phyloP scores from a whole-genome alignment of 2,329 filamentous ascomycete genomes.

The Fusarium sp. region DNA sequence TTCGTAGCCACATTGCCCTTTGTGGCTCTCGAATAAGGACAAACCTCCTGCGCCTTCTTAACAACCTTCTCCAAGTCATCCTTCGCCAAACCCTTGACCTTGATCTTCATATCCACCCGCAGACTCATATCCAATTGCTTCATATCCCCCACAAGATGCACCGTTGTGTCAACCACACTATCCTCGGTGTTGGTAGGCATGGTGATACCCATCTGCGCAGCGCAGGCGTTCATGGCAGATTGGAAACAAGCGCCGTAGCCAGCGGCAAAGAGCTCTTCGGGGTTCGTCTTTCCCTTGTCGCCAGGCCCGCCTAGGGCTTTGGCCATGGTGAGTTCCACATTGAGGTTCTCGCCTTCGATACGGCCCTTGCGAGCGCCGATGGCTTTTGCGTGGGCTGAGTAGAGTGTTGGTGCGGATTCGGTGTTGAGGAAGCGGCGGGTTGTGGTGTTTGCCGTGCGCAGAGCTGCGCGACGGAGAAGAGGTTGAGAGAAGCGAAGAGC shows the following conservation, averaged over 20 bases:
- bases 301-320: conserved; percentile 22
- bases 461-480: background rate
- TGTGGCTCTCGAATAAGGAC: conserved; percentile 13
- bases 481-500: conserved; percentile 8
- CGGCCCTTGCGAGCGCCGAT: conserved; percentile 23
- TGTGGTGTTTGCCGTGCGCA: background rate
- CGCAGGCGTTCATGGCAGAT: conserved; percentile 24
- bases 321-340: conserved; percentile 29
- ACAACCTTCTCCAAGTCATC: conserved; percentile 8
- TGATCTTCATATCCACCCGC: conserved; percentile 23
- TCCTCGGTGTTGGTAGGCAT: conserved; percentile 20
- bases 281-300: conserved; percentile 23
- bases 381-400: conserved; percentile 24
- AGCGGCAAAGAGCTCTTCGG: conserved; percentile 17
- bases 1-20: conserved; percentile 9
- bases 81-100: conserved; percentile 7
- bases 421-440: conserved; percentile 7
- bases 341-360: conserved; percentile 24
- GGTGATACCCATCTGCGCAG: conserved; percentile 3
- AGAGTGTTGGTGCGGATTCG: conserved; percentile 9
- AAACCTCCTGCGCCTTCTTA: conserved; percentile 2
- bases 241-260: conserved; percentile 28
- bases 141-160: conserved; percentile 24
- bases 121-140: conserved; percentile 17
- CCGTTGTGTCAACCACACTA: conserved; percentile 20